Percentiles rank a stretch among this genome's conserved stretches.
Conservation (phyloP, 2,329 filamentous ascomycete genomes). For the Coniochaeta prunicola region DNA sequence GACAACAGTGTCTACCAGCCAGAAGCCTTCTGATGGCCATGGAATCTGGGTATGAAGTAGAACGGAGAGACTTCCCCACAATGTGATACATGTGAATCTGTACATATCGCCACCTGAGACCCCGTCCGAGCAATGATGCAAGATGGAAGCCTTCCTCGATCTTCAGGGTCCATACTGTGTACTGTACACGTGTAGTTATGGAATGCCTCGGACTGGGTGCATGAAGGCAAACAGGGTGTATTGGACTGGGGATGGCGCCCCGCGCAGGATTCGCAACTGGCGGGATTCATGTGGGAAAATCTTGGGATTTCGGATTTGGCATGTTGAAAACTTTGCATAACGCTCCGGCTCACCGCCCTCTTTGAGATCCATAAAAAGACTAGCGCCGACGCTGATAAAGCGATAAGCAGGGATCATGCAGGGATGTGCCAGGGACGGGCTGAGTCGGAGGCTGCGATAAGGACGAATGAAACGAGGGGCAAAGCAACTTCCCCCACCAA, state of each 20-base stretch:
- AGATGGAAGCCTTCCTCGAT: neutral
- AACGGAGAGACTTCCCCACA: too few relatives aligned
- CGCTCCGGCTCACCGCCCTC: slow-evolving; percentile 20
- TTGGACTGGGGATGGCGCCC: neutral
- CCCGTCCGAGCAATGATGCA: neutral
- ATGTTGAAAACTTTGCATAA: slow-evolving; percentile 13
- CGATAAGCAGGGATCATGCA: slow-evolving; percentile 18
- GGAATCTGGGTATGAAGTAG: too few relatives aligned
- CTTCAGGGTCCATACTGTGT: neutral
- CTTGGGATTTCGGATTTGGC: neutral
- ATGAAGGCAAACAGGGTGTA: neutral
- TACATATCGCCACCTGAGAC: neutral
- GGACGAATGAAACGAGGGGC: slow-evolving; percentile 17
- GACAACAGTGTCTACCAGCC: too few relatives aligned
- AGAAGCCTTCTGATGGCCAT: too few relatives aligned
- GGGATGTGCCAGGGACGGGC: slow-evolving; percentile 9
- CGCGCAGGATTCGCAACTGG: neutral
- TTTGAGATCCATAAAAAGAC: slow-evolving; percentile 7
- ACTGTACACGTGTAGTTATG: too few relatives aligned
- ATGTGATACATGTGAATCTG: too few relatives aligned
- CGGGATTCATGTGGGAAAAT: neutral
- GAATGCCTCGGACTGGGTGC: neutral
- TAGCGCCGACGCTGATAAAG: slow-evolving; percentile 16
- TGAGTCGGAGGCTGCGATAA: slow-evolving; percentile 12
- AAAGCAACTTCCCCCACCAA: slow-evolving; percentile 6